Conservation (phyloP, 257 asterid genomes). For the Thymus quinquecostatus region DNA sequence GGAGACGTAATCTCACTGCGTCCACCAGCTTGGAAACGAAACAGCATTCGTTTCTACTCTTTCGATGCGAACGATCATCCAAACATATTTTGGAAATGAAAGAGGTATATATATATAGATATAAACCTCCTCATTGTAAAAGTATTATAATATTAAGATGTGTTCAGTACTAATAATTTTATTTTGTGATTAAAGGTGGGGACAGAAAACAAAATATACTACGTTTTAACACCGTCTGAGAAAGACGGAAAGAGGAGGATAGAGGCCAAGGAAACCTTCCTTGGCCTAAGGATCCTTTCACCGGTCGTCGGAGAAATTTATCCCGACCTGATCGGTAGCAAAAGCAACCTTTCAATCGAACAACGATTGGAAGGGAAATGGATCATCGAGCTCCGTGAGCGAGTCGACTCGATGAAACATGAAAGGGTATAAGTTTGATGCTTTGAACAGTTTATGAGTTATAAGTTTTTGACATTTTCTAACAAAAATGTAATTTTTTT, state of each 20-base stretch:
- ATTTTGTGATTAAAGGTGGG: background rate
- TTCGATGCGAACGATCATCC: background rate
- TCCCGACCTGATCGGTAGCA: too few species aligned
- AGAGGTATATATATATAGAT: background rate
- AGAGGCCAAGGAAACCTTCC: background rate
- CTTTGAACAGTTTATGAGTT: too few species aligned
- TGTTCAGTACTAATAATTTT: background rate
- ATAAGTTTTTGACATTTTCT: too few species aligned
- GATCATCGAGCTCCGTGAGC: background rate
- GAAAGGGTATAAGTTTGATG: background rate
- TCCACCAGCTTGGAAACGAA: background rate
- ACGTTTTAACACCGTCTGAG: background rate
- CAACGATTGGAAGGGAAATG: background rate
- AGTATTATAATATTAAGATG: too few species aligned
- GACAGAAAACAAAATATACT: background rate
- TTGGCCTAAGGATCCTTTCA: background rate
- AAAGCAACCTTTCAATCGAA: background rate
- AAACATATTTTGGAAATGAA: background rate
- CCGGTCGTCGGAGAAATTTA: background rate
- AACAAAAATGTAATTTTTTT: background rate
- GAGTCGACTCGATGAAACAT: background rate
- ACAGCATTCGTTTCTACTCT: background rate
- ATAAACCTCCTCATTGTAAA: too few species aligned
- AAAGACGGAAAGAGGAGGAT: background rate
- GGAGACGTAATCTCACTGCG: background rate